A percentile compares a stretch with the other conserved stretches of the same genome.
phyloP scores from a whole-genome alignment of 1,284 basidiomycete species.

The Coniferiporia sulphurascens region DNA sequence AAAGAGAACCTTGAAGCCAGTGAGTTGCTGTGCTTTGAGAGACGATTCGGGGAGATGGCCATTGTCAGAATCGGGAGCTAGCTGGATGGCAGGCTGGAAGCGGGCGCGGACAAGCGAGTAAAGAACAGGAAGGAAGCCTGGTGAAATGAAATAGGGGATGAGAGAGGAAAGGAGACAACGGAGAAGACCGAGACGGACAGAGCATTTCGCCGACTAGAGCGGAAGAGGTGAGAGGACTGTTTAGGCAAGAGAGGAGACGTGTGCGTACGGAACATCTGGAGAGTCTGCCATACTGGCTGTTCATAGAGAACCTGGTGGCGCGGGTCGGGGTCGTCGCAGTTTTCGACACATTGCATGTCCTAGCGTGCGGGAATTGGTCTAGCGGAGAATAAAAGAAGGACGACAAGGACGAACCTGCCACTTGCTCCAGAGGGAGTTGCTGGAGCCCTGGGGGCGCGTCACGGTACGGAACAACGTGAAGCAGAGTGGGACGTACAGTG shows the following conservation, averaged over 20 bases:
- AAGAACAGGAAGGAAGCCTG: constrained; percentile 80
- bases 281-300: constrained; percentile 91
- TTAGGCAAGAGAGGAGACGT: constrained; percentile 20
- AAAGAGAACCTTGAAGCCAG: constrained; percentile 68
- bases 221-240: constrained; percentile 29
- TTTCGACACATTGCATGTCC: constrained; percentile 96
- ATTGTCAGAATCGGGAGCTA: constrained; percentile 47
- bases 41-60: constrained; percentile 27
- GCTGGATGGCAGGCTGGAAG: constrained; percentile 46
- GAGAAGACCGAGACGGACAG: constrained; percentile 49
- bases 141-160: constrained; percentile 21
- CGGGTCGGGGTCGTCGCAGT: constrained; percentile 63
- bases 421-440: constrained; percentile 77
- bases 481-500: constrained; percentile 43
- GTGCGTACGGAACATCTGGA: constrained; percentile 84
- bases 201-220: constrained; percentile 83
- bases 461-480: neutral
- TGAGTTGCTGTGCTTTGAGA: constrained; percentile 39
- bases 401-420: constrained; percentile 53
- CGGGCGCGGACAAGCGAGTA: constrained; percentile 57
- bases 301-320: constrained; percentile 69
- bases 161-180: constrained; percentile 20
- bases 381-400: constrained; percentile 12
- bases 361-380: constrained; percentile 26
- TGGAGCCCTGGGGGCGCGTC: constrained; percentile 51